Evolutionary conservation across 2,329 filamentous ascomycete genomes (phyloP).

Genomic region (Nothophoma quercina): DNA sequence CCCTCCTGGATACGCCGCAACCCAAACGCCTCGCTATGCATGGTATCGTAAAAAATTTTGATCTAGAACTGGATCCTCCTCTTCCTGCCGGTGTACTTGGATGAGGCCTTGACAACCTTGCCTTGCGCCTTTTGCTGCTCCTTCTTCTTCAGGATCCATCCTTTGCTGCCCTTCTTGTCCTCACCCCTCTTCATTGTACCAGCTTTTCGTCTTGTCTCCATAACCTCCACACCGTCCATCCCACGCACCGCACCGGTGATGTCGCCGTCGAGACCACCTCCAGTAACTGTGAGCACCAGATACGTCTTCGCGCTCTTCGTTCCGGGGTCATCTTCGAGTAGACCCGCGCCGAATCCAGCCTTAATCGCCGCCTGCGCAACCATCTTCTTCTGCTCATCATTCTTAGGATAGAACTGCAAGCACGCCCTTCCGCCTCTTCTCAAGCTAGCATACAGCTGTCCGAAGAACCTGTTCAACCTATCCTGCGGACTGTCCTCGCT

Average conservation of each 20-base stretch:
- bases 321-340: slow-evolving; percentile 92
- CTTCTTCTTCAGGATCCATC: slow-evolving; percentile 86
- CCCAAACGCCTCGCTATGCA: slow-evolving; percentile 48
- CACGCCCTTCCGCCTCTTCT: slow-evolving; percentile 87
- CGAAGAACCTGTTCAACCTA: slow-evolving; percentile 85
- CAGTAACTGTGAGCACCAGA: slow-evolving; percentile 88
- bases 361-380: slow-evolving; percentile 89
- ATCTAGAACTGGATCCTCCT: slow-evolving; percentile 77
- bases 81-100: slow-evolving; percentile 93
- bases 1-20: slow-evolving; percentile 28
- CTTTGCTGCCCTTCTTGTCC: slow-evolving; percentile 81
- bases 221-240: slow-evolving; percentile 84
- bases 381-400: slow-evolving; percentile 89
- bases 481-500: slow-evolving; percentile 83
- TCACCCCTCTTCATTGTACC: slow-evolving; percentile 63
- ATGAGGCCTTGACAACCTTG: slow-evolving; percentile 89
- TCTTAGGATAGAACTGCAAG: slow-evolving; percentile 98
- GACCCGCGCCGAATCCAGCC: slow-evolving; percentile 92
- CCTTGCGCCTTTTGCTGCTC: slow-evolving; percentile 94
- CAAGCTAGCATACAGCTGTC: slow-evolving; percentile 85
- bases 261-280: slow-evolving; percentile 69
- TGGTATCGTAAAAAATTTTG: slow-evolving; percentile 32
- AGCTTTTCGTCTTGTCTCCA: slow-evolving; percentile 61
- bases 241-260: slow-evolving; percentile 90
- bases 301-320: slow-evolving; percentile 99